Evolutionary conservation across 768 basidiomycete genomes (phyloP).

Genomic region (Hygrophoropsis aurantiaca): DNA sequence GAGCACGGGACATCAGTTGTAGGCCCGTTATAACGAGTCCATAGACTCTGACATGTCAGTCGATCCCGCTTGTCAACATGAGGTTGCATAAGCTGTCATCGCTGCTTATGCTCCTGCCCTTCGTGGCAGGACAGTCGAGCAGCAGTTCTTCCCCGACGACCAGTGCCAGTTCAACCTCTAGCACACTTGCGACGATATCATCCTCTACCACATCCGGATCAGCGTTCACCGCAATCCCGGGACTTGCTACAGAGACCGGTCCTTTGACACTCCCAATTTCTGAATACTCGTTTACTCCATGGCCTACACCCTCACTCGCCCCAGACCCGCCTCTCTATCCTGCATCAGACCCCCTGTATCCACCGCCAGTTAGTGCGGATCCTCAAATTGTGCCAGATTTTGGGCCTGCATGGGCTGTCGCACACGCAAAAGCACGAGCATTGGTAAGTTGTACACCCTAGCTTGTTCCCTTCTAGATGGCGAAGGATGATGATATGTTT

Average conservation of each 20-base stretch:
- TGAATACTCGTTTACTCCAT: conserved; percentile 46
- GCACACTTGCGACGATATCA: background rate
- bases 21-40: too few species aligned
- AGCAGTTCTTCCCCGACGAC: too few species aligned
- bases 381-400: conserved; percentile 36
- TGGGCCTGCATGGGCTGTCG: conserved; percentile 45
- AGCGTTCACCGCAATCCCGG: background rate
- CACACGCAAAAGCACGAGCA: conserved; percentile 50
- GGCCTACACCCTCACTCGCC: conserved; percentile 52
- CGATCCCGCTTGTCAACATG: background rate
- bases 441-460: conserved; percentile 33
- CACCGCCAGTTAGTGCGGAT: conserved; percentile 46
- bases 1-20: too few species aligned
- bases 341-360: conserved; percentile 45
- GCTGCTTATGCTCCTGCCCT: conserved; percentile 4
- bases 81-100: background rate
- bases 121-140: conserved; percentile 3
- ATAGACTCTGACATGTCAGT: too few species aligned
- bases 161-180: conserved; percentile 1
- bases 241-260: background rate
- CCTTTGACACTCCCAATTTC: conserved; percentile 29
- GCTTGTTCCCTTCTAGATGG: background rate
- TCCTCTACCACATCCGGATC: background rate
- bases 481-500: conserved; percentile 40
- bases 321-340: conserved; percentile 51